These are phyloP conservation scores for Umbelopsis sp. DNA, from an alignment of 371 early-diverging fungal species.

Conservation along the genomic window DNA sequence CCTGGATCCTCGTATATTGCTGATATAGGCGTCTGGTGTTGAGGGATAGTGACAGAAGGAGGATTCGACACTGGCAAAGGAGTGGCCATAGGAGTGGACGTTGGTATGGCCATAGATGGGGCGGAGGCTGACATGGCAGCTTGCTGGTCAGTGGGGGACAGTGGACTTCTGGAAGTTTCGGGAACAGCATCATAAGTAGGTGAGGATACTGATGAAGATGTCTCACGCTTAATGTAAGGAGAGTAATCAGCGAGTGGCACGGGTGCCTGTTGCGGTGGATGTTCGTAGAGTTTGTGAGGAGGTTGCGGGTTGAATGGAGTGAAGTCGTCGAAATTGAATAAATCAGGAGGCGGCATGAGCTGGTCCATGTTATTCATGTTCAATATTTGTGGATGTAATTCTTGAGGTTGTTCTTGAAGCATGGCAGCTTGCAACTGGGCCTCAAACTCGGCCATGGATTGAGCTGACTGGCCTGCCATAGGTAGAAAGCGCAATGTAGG, in stretches of 20 bases:
- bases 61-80: not conserved
- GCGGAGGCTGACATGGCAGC: not conserved
- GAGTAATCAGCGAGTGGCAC: not conserved
- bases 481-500: not conserved
- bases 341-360: not conserved
- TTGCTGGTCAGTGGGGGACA: not conserved
- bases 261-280: not conserved
- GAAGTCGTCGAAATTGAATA: conserved; percentile 6
- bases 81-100: not conserved
- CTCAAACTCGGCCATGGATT: conserved; percentile 12
- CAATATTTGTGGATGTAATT: not conserved
- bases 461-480: not conserved
- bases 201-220: not conserved
- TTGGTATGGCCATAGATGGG: not conserved
- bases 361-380: not conserved
- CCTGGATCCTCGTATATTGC: not conserved
- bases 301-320: not conserved
- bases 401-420: not conserved
- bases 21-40: not conserved
- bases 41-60: not conserved
- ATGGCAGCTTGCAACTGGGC: conserved; percentile 7
- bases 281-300: not conserved
- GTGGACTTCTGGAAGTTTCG: not conserved
- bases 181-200: not conserved
- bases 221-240: not conserved